phyloP scores from a whole-genome alignment of 1,284 basidiomycete genomes.

The Thelephora terrestris region DNA sequence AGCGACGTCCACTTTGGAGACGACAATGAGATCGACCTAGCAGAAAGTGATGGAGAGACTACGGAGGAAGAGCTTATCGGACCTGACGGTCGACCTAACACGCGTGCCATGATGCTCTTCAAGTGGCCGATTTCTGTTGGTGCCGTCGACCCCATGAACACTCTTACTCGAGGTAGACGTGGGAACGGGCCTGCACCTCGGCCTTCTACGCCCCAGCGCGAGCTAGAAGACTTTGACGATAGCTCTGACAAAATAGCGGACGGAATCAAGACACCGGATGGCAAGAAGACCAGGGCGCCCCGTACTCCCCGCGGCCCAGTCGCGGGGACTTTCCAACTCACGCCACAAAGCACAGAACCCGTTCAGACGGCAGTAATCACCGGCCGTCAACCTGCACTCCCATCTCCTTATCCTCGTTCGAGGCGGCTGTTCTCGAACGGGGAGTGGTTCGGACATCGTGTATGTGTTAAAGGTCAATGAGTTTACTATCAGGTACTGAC shows the following conservation, averaged over 20 bases:
- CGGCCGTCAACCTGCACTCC: neutral
- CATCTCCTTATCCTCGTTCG: neutral
- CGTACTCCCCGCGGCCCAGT: conserved; percentile 1
- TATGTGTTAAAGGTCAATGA: neutral
- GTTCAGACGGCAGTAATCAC: neutral
- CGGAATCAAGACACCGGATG: neutral
- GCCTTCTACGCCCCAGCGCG: conserved; percentile 46
- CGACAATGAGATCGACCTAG: conserved; percentile 26
- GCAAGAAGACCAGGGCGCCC: neutral
- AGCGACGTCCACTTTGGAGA: conserved; percentile 28
- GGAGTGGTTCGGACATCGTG: neutral
- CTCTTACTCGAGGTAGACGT: conserved; percentile 38
- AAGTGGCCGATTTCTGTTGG: conserved; percentile 48
- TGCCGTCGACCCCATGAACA: conserved; percentile 66
- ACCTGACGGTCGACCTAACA: conserved; percentile 58
- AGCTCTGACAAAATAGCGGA: conserved; percentile 6
- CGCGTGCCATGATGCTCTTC: conserved; percentile 63
- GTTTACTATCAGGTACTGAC: neutral
- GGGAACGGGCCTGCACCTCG: conserved; percentile 19
- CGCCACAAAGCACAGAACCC: neutral
- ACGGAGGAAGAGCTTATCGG: conserved; percentile 69
- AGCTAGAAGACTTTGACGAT: conserved; percentile 17
- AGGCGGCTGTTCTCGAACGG: neutral
- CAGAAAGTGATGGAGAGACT: conserved; percentile 24
- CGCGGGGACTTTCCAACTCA: neutral